Percentiles rank a stretch among this genome's conserved stretches.
phyloP scores from a whole-genome alignment of 2,329 filamentous ascomycete genomes.

The Paramyrothecium roridum region DNA sequence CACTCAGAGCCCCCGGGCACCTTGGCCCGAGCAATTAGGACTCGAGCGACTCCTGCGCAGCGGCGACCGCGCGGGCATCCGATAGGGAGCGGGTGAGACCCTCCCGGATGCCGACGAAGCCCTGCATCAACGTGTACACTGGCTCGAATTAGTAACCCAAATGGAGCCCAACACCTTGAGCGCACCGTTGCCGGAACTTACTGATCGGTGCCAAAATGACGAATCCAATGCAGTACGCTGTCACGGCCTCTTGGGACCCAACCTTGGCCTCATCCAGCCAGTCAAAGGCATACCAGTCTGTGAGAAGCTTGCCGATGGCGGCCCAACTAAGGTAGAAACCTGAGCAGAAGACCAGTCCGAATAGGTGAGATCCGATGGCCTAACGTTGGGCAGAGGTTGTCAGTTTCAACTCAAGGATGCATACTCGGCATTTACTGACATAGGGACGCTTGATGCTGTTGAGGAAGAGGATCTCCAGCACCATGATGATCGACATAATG shows the following conservation, averaged over 20 bases:
- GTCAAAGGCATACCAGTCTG: constrained; percentile 45
- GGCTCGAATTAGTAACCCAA: constrained; percentile 11
- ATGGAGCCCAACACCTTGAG: not conserved
- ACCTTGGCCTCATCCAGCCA: constrained; percentile 46
- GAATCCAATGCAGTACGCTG: constrained; percentile 42
- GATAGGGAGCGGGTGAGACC: constrained; percentile 24
- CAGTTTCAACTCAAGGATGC: not conserved
- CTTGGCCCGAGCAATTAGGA: not conserved
- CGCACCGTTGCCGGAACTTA: constrained; percentile 27
- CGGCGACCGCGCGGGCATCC: constrained; percentile 18
- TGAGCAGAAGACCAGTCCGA: constrained; percentile 36
- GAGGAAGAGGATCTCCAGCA: constrained; percentile 43
- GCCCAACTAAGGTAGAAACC: constrained; percentile 49
- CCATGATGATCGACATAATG: constrained; percentile 38
- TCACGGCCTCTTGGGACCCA: constrained; percentile 39
- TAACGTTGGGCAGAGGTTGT: constrained; percentile 16
- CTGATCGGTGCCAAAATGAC: constrained; percentile 39
- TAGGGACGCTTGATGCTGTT: constrained; percentile 52
- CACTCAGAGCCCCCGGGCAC: not conserved
- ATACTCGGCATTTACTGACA: constrained; percentile 27
- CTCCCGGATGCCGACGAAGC: constrained; percentile 47
- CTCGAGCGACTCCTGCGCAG: constrained; percentile 18
- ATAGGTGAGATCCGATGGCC: constrained; percentile 41
- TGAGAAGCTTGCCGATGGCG: constrained; percentile 41
- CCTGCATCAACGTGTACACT: constrained; percentile 49